A percentile compares a stretch with the other conserved stretches of the same genome.
These are phyloP conservation scores for Sporothrix protearum DNA, from an alignment of 2,329 filamentous ascomycete genomes.

Conservation along the genomic window DNA sequence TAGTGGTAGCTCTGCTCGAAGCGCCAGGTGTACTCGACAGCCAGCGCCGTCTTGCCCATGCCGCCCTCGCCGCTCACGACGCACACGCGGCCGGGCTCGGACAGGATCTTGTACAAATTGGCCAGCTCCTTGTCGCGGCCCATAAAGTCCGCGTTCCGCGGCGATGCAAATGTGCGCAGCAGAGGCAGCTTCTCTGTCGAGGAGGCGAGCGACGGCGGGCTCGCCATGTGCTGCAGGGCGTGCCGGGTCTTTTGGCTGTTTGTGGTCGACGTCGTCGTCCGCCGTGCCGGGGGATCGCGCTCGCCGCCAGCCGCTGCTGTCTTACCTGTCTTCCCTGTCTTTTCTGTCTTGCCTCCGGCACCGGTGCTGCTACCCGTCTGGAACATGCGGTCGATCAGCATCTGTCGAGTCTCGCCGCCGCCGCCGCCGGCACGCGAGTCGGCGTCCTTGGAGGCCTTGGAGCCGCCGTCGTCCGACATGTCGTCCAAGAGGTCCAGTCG, in stretches of 20 bases:
- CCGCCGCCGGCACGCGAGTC: background rate
- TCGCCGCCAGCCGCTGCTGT: too few species aligned
- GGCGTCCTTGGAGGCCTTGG: constrained; percentile 14
- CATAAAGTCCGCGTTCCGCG: constrained; percentile 26
- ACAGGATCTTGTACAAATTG: constrained; percentile 27
- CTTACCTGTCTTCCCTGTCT: too few species aligned
- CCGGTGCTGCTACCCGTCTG: constrained; percentile 8
- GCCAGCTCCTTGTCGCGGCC: constrained; percentile 27
- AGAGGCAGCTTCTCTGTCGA: constrained; percentile 24
- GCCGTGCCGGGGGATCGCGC: background rate
- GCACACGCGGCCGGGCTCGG: constrained; percentile 27
- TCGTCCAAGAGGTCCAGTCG: constrained; percentile 26
- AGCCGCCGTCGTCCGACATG: constrained; percentile 23
- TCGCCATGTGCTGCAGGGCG: background rate
- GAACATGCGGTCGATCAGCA: constrained; percentile 27
- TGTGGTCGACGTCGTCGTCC: constrained; percentile 7
- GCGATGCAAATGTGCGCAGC: constrained; percentile 23
- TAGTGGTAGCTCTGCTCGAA: constrained; percentile 30
- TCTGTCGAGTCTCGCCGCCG: constrained; percentile 20
- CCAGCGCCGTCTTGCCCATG: constrained; percentile 31
- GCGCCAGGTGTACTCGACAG: constrained; percentile 31
- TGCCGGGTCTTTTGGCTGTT: constrained; percentile 15
- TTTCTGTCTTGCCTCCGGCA: background rate
- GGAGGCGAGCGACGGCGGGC: constrained; percentile 20
- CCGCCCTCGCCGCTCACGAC: constrained; percentile 28